Evolutionary conservation across 2,329 filamentous ascomycete genomes (phyloP).

Genomic region (Penicillium sp.): DNA sequence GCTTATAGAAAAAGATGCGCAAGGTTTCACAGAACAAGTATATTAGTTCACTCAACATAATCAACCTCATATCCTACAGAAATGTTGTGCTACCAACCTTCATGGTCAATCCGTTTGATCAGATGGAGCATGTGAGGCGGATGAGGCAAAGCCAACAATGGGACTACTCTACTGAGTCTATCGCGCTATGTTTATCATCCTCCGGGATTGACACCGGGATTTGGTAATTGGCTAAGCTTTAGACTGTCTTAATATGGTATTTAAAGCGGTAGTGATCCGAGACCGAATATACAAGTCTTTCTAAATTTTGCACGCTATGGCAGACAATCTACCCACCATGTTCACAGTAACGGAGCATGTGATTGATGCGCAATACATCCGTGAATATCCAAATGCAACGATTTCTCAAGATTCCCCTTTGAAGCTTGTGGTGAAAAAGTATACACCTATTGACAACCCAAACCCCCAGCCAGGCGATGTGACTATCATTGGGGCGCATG

Average conservation of each 20-base stretch:
- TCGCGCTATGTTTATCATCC: neutral
- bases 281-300: neutral
- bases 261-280: neutral
- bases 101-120: neutral
- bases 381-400: conserved; percentile 10
- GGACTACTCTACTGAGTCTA: neutral
- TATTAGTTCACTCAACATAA: neutral
- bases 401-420: neutral
- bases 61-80: neutral
- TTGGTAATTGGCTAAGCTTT: neutral
- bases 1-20: neutral
- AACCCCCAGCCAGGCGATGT: conserved; percentile 10
- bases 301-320: neutral
- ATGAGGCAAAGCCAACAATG: neutral
- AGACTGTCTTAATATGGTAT: neutral
- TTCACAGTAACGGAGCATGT: conserved; percentile 12
- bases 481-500: conserved; percentile 12
- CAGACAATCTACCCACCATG: neutral
- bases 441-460: conserved; percentile 8
- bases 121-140: neutral
- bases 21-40: neutral
- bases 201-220: neutral
- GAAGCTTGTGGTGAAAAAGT: conserved; percentile 10
- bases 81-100: neutral
- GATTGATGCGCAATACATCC: conserved; percentile 11